Conservation (phyloP, 2,329 filamentous ascomycete genomes). For the Hypoxylon rubiginosum region DNA sequence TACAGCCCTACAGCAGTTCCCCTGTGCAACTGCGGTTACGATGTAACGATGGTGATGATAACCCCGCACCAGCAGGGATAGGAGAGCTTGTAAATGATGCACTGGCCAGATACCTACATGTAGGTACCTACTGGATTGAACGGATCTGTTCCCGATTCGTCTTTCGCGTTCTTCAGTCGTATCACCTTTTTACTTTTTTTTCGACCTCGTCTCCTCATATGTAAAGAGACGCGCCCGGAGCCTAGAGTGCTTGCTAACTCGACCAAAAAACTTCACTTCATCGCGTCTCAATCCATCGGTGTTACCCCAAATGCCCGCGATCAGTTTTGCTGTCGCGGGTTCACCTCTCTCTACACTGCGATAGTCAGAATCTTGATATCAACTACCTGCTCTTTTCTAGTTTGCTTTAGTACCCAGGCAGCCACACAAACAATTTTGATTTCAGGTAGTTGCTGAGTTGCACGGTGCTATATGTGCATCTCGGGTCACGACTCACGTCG, state of each 20-base stretch:
- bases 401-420: too few relatives aligned
- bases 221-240: background rate
- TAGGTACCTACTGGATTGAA: background rate
- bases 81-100: background rate
- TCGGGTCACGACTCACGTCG: background rate
- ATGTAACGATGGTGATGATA: background rate
- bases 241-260: background rate
- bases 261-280: background rate
- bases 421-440: background rate
- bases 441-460: background rate
- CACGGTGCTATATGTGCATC: background rate
- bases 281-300: background rate
- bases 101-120: background rate
- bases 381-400: too few relatives aligned
- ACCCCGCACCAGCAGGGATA: background rate
- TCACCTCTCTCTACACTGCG: too few relatives aligned
- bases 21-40: background rate
- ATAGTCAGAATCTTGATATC: too few relatives aligned
- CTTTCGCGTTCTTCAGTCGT: background rate
- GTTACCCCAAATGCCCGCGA: background rate
- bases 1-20: background rate
- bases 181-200: conserved; percentile 1
- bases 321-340: background rate
- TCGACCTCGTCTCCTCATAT: background rate
- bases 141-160: background rate